These are phyloP conservation scores for Fusarium napiforme DNA, from an alignment of 2,329 filamentous ascomycete species.

Conservation along the genomic window DNA sequence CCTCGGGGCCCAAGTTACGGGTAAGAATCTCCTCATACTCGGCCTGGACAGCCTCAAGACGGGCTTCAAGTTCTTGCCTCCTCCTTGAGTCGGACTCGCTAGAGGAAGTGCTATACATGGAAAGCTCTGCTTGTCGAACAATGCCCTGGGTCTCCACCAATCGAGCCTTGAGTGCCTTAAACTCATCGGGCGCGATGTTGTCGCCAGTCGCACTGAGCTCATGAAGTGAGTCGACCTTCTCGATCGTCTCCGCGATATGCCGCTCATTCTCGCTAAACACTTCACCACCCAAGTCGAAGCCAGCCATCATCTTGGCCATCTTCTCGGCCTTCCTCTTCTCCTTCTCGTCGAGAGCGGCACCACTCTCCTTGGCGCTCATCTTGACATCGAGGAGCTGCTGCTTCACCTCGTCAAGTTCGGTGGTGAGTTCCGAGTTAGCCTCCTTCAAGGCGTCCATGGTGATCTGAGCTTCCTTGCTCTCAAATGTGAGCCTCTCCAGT, in stretches of 20 bases:
- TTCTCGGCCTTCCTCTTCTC: slow-evolving; percentile 98
- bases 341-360: slow-evolving; percentile 91
- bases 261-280: slow-evolving; percentile 94
- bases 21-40: slow-evolving; percentile 88
- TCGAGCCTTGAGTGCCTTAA: slow-evolving; percentile 79
- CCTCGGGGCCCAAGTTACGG: slow-evolving; percentile 79
- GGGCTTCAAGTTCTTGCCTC: slow-evolving; percentile 79
- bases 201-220: slow-evolving; percentile 82
- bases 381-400: slow-evolving; percentile 95
- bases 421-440: slow-evolving; percentile 90
- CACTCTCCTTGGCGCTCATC: slow-evolving; percentile 95
- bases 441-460: slow-evolving; percentile 98
- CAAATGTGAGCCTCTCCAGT: slow-evolving; percentile 92
- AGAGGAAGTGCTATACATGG: slow-evolving; percentile 76
- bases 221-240: slow-evolving; percentile 81
- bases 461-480: slow-evolving; percentile 95
- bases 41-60: slow-evolving; percentile 77
- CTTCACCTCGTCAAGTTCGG: slow-evolving; percentile 93
- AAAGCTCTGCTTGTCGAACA: slow-evolving; percentile 90
- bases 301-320: slow-evolving; percentile 99
- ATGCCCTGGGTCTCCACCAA: slow-evolving; percentile 92
- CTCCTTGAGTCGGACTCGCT: slow-evolving; percentile 74
- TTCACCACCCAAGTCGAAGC: slow-evolving; percentile 92
- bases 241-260: slow-evolving; percentile 83
- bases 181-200: slow-evolving; percentile 81